phyloP scores from a whole-genome alignment of 106 monocot species.

The Phalaenopsis equestris region DNA sequence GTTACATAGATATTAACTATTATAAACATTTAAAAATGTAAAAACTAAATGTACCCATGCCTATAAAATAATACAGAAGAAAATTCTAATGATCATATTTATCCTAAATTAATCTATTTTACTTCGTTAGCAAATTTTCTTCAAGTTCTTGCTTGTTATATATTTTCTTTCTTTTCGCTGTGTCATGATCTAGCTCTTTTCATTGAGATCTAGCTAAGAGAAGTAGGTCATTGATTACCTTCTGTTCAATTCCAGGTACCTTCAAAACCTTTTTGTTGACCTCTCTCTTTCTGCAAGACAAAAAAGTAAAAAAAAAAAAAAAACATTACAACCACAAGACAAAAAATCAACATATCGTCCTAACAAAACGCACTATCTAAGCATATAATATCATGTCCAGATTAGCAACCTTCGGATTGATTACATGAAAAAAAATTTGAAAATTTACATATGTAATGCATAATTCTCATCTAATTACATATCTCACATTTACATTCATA shows the following conservation, averaged over 20 bases:
- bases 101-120: background rate
- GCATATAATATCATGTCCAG: background rate
- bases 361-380: background rate
- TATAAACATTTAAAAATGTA: too few species aligned
- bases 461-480: too few species aligned
- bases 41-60: too few species aligned
- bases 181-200: background rate
- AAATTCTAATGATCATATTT: too few species aligned
- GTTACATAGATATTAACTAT: too few species aligned
- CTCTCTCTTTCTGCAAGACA: slow-evolving; percentile 77
- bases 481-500: too few species aligned
- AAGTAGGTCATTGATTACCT: slow-evolving; percentile 30
- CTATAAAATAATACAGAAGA: too few species aligned
- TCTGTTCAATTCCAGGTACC: slow-evolving; percentile 85
- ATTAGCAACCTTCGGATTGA: background rate
- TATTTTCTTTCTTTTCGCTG: background rate
- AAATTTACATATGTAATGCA: too few species aligned
- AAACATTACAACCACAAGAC: background rate
- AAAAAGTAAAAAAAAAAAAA: background rate
- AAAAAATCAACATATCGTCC: background rate
- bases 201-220: background rate
- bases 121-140: background rate
- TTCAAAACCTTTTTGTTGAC: slow-evolving; percentile 95
- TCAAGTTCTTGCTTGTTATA: background rate
- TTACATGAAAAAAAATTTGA: background rate